Conservation (phyloP, 495 filamentous ascomycete genomes). For the Talaromyces thailandensis region DNA sequence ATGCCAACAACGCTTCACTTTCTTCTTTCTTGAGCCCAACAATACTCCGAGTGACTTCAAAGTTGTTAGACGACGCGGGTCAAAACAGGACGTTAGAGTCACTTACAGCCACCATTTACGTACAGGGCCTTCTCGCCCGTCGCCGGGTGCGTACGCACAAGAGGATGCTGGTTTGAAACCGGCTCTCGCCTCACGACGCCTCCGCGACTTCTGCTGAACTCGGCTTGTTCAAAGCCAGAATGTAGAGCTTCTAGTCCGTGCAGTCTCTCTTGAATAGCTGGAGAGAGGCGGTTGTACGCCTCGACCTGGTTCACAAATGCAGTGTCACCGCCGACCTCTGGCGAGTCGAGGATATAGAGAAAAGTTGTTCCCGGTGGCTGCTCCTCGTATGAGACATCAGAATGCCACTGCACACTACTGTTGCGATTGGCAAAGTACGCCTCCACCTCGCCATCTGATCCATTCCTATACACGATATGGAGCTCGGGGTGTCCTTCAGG, state of each 20-base stretch:
- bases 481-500: conserved; percentile 65
- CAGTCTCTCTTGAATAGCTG: conserved; percentile 59
- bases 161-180: conserved; percentile 59
- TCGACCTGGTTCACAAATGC: conserved; percentile 63
- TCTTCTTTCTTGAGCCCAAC: conserved; percentile 72
- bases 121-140: conserved; percentile 80
- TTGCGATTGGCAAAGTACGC: conserved; percentile 55
- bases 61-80: conserved; percentile 5
- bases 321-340: conserved; percentile 72
- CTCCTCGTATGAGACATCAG: conserved; percentile 72
- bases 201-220: conserved; percentile 42
- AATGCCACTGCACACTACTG: conserved; percentile 70
- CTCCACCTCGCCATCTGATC: conserved; percentile 48
- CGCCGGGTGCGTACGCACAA: conserved; percentile 71
- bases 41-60: conserved; percentile 57
- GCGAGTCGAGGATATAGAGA: conserved; percentile 68
- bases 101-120: conserved; percentile 71
- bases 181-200: conserved; percentile 64
- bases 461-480: conserved; percentile 69
- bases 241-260: conserved; percentile 73
- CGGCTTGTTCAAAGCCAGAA: conserved; percentile 62
- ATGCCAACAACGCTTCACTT: conserved; percentile 65
- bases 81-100: neutral
- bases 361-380: conserved; percentile 85
- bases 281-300: conserved; percentile 70